Evolutionary conservation across 306 rosid species (phyloP), one percentile per base, ranked within the genome.

Genomic region (Malus asiatica): DNA sequence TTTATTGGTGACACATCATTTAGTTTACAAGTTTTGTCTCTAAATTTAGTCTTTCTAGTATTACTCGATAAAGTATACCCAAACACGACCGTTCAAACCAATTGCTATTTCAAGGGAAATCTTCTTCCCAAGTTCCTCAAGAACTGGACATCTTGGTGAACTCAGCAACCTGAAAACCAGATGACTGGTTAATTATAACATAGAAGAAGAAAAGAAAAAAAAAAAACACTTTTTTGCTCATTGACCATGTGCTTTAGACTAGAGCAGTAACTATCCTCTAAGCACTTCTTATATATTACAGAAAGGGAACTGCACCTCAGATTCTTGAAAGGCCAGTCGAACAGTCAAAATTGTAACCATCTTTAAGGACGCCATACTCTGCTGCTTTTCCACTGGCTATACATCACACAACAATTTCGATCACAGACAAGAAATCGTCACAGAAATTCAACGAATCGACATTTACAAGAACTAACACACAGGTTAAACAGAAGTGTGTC

Each of bases 41-140:
- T 1, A 35, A 35, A 35, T 35, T 35, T 35, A 35, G 9, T 35
- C 2, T 35, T 2, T 2, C 40, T 35, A 35, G 2, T 2, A 35
- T 35, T 35, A 6, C 9, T 35, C 8, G 4, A 35, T 71, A 62
- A 65, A 71, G 53, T 23, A 46, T 88, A 92, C 97, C 97, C 97
- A 95, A 85, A 88, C 98, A 64, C 97, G 97, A 68, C 97, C 96
- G 72, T 95, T 95, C 68, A 92, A 77, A 73, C 98, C 97, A 78
- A 85, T 82, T 67, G 97, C 97, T 66, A 84, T 90, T 84, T 95
- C 97, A 62, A 92, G 92, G 35, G 98, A 92, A 82, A 92, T 69
- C 79, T 92, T 92, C 92, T 89, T 92, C 88, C 97, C 98, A n/a
- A 95, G 78, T 30, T 79, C 87, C 16, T 82, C 97, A 48, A 95